A percentile compares a stretch with the other conserved stretches of the same genome.
Evolutionary conservation across 2,329 filamentous ascomycete species (phyloP).

Genomic region (Pseudogymnoascus sp.): DNA sequence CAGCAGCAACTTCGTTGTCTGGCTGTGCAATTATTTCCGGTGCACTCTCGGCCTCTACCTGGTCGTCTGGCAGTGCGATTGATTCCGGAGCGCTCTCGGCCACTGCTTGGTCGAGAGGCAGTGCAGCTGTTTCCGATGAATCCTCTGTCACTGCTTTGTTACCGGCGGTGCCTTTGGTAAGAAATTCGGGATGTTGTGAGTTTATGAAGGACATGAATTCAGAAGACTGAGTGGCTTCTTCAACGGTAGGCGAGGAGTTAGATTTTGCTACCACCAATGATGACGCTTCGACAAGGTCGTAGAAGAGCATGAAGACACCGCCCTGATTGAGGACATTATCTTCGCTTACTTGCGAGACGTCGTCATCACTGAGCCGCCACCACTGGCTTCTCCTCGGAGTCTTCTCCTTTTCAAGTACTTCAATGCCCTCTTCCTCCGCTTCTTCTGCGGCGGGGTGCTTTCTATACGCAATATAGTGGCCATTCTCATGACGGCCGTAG

Average conservation of each 20-base stretch:
- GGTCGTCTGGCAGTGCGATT: neutral
- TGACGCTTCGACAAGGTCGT: constrained; percentile 59
- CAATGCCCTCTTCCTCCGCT: constrained; percentile 23
- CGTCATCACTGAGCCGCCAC: constrained; percentile 89
- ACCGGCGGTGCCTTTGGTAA: neutral
- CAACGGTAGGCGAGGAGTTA: neutral
- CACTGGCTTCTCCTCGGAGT: constrained; percentile 42
- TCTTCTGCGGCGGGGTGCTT: constrained; percentile 44
- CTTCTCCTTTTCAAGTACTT: constrained; percentile 17
- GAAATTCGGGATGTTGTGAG: neutral
- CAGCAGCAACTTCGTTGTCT: neutral
- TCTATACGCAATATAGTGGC: constrained; percentile 88
- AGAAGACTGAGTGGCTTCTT: neutral
- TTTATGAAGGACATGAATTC: neutral
- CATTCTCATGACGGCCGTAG: constrained; percentile 84
- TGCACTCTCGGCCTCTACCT: neutral
- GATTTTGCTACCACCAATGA: neutral
- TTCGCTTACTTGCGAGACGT: constrained; percentile 66
- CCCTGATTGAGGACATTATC: constrained; percentile 62
- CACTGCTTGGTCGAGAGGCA: neutral
- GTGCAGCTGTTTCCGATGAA: neutral
- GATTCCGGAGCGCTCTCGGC: neutral
- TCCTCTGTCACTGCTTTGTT: neutral
- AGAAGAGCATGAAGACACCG: constrained; percentile 96
- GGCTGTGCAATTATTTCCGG: neutral